Evolutionary conservation across 345 rosid species (phyloP), one percentile per base, ranked within the genome.

Genomic region (Rhizophora mangle): DNA sequence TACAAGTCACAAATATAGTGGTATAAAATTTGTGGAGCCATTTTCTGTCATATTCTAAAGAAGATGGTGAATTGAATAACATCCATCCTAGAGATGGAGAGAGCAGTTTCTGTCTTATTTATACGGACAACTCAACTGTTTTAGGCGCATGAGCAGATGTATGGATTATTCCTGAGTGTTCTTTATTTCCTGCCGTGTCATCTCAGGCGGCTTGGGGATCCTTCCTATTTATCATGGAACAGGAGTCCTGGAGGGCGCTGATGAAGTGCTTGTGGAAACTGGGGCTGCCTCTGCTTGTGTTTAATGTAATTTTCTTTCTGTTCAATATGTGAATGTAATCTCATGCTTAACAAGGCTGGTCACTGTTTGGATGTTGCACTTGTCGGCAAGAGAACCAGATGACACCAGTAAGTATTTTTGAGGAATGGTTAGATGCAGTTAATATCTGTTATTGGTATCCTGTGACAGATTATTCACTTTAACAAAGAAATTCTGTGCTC

Each of bases 171-270:
- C 21, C 62, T 68, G 34, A 56, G 57, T 51, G 37, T 15, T 55
- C 24, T 22, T 34, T 68, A 20, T 62, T 3, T 56, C 31, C n/a
- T 64, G 5, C 51, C 46, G 15, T 30, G 19, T 54, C 26, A 72
- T 65, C 67, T 29, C 88, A 95, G 98, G 90, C 96, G 85, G 61
- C 92, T 90, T 57, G 96, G 96, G 74, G 99, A 95, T 82, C 98
- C 99, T 21, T 81, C 98, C 3, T 92, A 92, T 74, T 73, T 95
- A 77, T 90, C 97, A n/a, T 95, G 99, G 99, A 92, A 92, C 81
- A 87, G 92, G 78, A 85, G 73, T 68, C 96, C 98, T 1, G 87
- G 92, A 30, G 91, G 72, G 10, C 66, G 72, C 58, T 76, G 57
- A 76, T 13, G 18, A 60, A 53, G 39, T 30, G 49, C 21, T 19